Conservation (phyloP, 352 stramenopile species). For the Phytophthora hibernalis region DNA sequence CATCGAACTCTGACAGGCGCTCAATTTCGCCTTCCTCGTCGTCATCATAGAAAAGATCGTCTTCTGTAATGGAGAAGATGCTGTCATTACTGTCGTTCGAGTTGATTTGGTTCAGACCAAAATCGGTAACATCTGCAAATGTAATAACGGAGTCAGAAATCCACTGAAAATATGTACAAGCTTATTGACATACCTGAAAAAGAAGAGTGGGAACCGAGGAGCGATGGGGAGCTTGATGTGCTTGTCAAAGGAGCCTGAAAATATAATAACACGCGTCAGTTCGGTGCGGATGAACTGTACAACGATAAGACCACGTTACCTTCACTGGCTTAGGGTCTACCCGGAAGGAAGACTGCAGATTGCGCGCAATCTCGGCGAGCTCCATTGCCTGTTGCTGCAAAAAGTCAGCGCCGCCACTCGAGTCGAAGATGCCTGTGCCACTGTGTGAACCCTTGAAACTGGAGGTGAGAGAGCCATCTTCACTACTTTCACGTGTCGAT, state of each 20-base stretch:
- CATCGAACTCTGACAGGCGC: conserved; percentile 75
- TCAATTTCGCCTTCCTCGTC: conserved; percentile 64
- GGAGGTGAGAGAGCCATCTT: conserved; percentile 37
- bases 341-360: conserved; percentile 61
- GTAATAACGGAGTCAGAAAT: conserved; percentile 6
- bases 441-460: conserved; percentile 38
- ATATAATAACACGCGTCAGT: neutral
- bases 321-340: conserved; percentile 29
- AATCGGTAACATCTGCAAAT: conserved; percentile 40
- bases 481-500: conserved; percentile 39
- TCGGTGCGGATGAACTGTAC: neutral
- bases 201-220: conserved; percentile 30
- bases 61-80: conserved; percentile 62
- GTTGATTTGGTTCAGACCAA: conserved; percentile 50
- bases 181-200: conserved; percentile 33
- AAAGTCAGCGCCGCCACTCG: conserved; percentile 34
- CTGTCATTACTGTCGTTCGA: conserved; percentile 58
- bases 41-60: conserved; percentile 54
- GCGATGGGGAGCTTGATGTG: conserved; percentile 46
- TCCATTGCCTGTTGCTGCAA: conserved; percentile 72
- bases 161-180: neutral
- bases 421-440: conserved; percentile 23
- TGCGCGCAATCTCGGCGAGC: conserved; percentile 68
- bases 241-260: conserved; percentile 29
- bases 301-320: conserved; percentile 11